Evolutionary conservation across 345 rosid species (phyloP).

Genomic region (Gossypium bickii): DNA sequence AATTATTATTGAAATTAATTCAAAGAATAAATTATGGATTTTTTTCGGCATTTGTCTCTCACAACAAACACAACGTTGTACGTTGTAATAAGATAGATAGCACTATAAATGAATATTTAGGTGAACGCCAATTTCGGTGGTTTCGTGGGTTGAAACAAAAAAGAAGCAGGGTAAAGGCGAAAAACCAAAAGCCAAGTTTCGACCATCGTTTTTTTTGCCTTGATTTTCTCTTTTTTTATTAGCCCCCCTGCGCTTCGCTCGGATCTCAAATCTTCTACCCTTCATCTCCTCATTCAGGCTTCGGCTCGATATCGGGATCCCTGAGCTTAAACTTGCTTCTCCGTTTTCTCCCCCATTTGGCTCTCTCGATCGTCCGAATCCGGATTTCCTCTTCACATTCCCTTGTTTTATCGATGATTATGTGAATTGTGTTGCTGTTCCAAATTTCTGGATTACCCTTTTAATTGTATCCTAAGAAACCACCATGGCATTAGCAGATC

Average conservation of each 20-base stretch:
- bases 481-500: neutral
- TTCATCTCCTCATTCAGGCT: constrained; percentile 16
- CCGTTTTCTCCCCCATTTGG: neutral
- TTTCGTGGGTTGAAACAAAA: neutral
- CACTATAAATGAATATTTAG: neutral
- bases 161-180: neutral
- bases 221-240: neutral
- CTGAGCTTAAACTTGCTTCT: neutral
- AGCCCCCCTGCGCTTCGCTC: constrained; percentile 7
- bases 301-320: neutral
- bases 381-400: neutral
- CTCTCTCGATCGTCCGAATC: neutral
- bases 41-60: no score
- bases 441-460: neutral
- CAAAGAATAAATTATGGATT: neutral
- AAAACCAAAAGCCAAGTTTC: neutral
- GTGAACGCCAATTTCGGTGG: constrained; percentile 1
- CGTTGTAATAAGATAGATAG: no score
- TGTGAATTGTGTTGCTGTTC: neutral
- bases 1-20: no score
- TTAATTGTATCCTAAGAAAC: neutral
- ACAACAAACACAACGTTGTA: neutral
- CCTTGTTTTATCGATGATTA: neutral
- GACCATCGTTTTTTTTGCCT: neutral
- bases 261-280: constrained; percentile 12